Evolutionary conservation across 345 rosid genomes (phyloP), one percentile per base, ranked within the genome.

Genomic region (Camelina hispida): DNA sequence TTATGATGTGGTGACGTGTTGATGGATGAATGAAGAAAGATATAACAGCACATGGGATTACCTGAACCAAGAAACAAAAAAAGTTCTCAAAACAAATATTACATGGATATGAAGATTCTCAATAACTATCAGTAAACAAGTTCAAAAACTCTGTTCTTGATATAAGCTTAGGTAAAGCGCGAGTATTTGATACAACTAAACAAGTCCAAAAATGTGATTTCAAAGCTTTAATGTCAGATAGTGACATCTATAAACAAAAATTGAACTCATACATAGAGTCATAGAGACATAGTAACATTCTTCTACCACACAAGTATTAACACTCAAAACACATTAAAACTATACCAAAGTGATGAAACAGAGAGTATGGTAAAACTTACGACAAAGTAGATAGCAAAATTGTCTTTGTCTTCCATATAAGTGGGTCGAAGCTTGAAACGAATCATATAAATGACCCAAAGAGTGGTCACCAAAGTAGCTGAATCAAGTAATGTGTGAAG

Each of bases 391-490:
- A 84, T 74, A 15, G 87, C 83, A 78, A 87, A 90, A 73, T 93
- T 90, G 82, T 93, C 98, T 55, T 91, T 93, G 68, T 89, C 98
- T 61, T 83, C 88, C 96, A 89, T 93, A 78, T 87, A 91, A 76
- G 89, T 93, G 9, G 98, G 80, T 64, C 64, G 80, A 73, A 93
- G 88, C 35, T 90, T 87, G 74, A 86, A 87, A 59, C 91, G 96
- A 54, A 93, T 93, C 98, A 85, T 90, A 71, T 90, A 93, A 13
- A 93, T 87, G 76, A 93, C 95, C 98, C 98, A 93, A 68, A 93
- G 83, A 53, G 98, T 90, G 1, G 96, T 84, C 7, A 32, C 84
- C 78, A 90, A 74, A 14, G 97, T 89, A 65, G 95, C 87, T 9
- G 91, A 79, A 82, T 93, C 98, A 5, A 93, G 91, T 25, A 93